A percentile compares a stretch with the other conserved stretches of the same genome.
phyloP scores from a whole-genome alignment of 495 filamentous ascomycete genomes.

The Penicillium cataractarum region DNA sequence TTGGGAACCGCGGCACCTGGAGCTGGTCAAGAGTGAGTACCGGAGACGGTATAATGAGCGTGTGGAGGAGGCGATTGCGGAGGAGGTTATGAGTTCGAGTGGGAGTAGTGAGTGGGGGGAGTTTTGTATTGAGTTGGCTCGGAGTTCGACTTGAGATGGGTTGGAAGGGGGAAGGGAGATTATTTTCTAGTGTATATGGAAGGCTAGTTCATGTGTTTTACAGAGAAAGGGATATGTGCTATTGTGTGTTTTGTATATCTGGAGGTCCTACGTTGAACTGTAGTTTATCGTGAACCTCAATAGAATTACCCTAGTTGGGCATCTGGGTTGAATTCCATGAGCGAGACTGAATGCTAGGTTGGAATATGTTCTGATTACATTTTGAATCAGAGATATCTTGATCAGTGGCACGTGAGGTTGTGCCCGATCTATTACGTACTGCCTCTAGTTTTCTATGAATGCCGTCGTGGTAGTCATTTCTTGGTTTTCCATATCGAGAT shows the following conservation, averaged over 20 bases:
- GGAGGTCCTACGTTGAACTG: too few relatives aligned
- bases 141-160: slow-evolving; percentile 31
- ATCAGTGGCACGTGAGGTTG: too few relatives aligned
- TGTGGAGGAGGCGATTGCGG: slow-evolving; percentile 62
- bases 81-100: slow-evolving; percentile 46
- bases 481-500: neutral
- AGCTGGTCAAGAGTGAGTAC: slow-evolving; percentile 70
- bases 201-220: neutral
- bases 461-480: neutral
- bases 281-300: too few relatives aligned
- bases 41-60: slow-evolving; percentile 70
- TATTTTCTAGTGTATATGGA: slow-evolving; percentile 5
- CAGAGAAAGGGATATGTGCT: neutral
- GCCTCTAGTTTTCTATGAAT: neutral
- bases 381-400: too few relatives aligned
- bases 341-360: too few relatives aligned
- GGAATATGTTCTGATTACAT: too few relatives aligned
- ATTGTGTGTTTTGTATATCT: too few relatives aligned
- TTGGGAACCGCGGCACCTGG: slow-evolving; percentile 80
- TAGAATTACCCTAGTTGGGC: neutral
- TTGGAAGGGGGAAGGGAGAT: neutral
- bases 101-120: slow-evolving; percentile 56
- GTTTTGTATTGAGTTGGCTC: slow-evolving; percentile 60
- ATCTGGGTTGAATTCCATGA: too few relatives aligned
- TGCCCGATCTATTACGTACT: too few relatives aligned